These are phyloP conservation scores for Ganoderma meredithae DNA, from an alignment of 1,284 basidiomycete species.

Conservation along the genomic window DNA sequence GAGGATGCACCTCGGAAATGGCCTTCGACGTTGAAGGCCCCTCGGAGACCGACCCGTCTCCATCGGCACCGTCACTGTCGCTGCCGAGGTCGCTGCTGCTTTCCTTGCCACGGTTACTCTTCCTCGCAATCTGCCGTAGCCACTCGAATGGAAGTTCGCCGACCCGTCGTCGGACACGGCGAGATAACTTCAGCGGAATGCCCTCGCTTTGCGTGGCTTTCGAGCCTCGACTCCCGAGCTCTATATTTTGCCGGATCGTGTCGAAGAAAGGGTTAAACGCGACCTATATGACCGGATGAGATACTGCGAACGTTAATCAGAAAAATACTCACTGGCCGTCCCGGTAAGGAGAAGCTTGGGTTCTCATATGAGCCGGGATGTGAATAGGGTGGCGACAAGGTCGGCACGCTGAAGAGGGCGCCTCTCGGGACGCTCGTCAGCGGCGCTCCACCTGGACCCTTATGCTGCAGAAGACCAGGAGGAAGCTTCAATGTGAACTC, in stretches of 20 bases:
- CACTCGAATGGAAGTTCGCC: slow-evolving; percentile 84
- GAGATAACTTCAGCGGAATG: slow-evolving; percentile 79
- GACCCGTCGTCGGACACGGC: slow-evolving; percentile 66
- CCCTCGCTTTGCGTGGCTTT: slow-evolving; percentile 62
- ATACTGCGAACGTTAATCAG: not conserved
- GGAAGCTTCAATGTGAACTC: slow-evolving; percentile 26
- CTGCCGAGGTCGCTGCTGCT: slow-evolving; percentile 33
- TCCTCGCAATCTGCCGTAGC: slow-evolving; percentile 75
- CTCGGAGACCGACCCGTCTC: slow-evolving; percentile 11
- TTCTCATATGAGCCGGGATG: slow-evolving; percentile 19
- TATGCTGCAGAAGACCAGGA: slow-evolving; percentile 18
- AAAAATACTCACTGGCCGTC: slow-evolving; percentile 25
- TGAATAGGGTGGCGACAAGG: slow-evolving; percentile 27
- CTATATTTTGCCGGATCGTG: slow-evolving; percentile 93
- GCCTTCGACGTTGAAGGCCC: slow-evolving; percentile 14
- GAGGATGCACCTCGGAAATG: slow-evolving; percentile 1
- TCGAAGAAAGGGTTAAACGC: slow-evolving; percentile 92
- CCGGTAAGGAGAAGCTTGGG: slow-evolving; percentile 31
- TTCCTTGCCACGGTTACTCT: slow-evolving; percentile 46
- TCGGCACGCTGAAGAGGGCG: slow-evolving; percentile 33
- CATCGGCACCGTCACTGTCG: slow-evolving; percentile 15
- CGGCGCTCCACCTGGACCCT: slow-evolving; percentile 9
- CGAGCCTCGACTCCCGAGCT: slow-evolving; percentile 79
- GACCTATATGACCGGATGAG: slow-evolving; percentile 31
- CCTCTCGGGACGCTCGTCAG: slow-evolving; percentile 16